These are phyloP conservation scores for Arthrinium phaeospermum DNA, from an alignment of 2,329 filamentous ascomycete species.

Conservation along the genomic window DNA sequence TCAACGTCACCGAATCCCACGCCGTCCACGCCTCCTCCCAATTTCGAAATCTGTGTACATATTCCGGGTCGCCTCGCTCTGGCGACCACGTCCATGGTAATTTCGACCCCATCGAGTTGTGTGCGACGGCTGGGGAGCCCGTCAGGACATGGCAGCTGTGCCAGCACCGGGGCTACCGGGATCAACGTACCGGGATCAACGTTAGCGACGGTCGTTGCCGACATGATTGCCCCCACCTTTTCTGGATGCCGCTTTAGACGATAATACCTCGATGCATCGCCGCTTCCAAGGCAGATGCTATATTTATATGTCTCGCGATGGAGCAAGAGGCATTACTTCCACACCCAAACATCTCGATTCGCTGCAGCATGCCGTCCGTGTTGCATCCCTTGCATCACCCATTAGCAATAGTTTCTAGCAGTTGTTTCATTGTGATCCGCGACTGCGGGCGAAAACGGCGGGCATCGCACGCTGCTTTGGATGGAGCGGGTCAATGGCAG, in stretches of 20 bases:
- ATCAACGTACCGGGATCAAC: slow-evolving; percentile 11
- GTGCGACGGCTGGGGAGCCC: not conserved
- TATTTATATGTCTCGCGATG: slow-evolving; percentile 4
- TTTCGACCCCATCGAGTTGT: not conserved
- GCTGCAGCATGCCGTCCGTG: not conserved
- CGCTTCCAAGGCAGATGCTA: slow-evolving; percentile 8
- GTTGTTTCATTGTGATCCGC: not conserved
- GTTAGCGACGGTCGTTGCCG: slow-evolving; percentile 5
- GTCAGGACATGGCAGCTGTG: not conserved
- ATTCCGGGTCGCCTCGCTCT: not conserved
- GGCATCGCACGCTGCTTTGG: slow-evolving; percentile 8
- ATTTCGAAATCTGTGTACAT: not conserved
- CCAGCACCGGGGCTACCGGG: slow-evolving; percentile 12
- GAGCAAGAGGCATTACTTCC: not conserved
- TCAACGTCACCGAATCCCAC: slow-evolving; percentile 6
- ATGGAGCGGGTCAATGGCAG: not conserved
- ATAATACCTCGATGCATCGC: not conserved
- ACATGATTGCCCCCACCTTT: not conserved
- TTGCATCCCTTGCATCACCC: not conserved
- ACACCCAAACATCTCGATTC: slow-evolving; percentile 3
- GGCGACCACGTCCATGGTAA: not conserved
- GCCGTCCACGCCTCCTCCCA: not conserved
- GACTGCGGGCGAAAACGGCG: not conserved
- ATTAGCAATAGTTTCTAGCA: not conserved
- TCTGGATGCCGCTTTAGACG: slow-evolving; percentile 3